Percentiles rank a stretch among this genome's conserved stretches.
These are phyloP conservation scores for Auriculariales sp. DNA, from an alignment of 768 basidiomycete species.

Conservation along the genomic window DNA sequence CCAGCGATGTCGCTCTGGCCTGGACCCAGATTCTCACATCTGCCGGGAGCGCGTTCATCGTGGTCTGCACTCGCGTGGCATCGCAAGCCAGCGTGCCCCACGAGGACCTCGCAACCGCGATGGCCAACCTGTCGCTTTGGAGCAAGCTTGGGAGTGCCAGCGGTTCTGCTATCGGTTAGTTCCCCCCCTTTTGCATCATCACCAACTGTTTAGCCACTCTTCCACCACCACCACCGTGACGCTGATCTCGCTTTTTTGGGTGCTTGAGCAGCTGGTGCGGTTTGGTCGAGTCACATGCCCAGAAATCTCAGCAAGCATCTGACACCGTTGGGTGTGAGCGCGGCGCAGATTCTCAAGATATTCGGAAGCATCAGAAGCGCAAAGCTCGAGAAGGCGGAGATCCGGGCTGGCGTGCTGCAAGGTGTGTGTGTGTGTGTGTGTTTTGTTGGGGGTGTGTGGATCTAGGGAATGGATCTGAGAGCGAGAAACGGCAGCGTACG, in stretches of 20 bases:
- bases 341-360: conserved; percentile 9
- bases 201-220: neutral
- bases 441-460: too few relatives aligned
- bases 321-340: neutral
- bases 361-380: conserved; percentile 11
- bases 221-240: too few relatives aligned
- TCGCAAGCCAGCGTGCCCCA: conserved; percentile 35
- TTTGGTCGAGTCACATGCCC: conserved; percentile 14
- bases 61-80: conserved; percentile 25
- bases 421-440: too few relatives aligned
- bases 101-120: conserved; percentile 32
- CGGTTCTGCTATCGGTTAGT: conserved; percentile 29
- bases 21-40: conserved; percentile 35
- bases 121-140: conserved; percentile 30
- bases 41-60: conserved; percentile 37
- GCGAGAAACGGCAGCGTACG: conserved; percentile 14
- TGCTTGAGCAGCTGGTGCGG: conserved; percentile 12
- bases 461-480: too few relatives aligned
- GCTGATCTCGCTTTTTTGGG: neutral
- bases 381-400: conserved; percentile 3
- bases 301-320: conserved; percentile 12
- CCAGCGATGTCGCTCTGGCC: conserved; percentile 22
- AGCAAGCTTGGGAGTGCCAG: conserved; percentile 30
- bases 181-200: conserved; percentile 12
- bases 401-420: too few relatives aligned